Conservation (phyloP, 208 protist species). For the Trypanosomatidae sp. region DNA sequence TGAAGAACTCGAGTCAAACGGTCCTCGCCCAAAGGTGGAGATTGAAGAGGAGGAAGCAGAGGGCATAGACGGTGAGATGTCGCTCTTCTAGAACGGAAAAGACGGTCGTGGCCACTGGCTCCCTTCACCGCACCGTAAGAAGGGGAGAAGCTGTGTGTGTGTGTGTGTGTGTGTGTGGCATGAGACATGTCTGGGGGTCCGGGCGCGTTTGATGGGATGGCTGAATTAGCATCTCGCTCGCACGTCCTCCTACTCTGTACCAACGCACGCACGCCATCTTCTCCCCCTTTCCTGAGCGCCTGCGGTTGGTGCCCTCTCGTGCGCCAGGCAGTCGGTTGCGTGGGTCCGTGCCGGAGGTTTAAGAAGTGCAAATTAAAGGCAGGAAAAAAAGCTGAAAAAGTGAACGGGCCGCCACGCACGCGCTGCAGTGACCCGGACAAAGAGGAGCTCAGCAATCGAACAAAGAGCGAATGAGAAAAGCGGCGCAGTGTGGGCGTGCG, state of each 20-base stretch:
- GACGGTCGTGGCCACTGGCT: not conserved
- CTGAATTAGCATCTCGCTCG: not conserved
- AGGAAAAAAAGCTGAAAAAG: too few relatives aligned
- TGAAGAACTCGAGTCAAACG: slow-evolving; percentile 83
- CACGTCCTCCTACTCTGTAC: not conserved
- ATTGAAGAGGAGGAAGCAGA: slow-evolving; percentile 90
- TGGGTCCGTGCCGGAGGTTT: too few relatives aligned
- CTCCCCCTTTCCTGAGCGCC: not conserved
- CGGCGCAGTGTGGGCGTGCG: not conserved
- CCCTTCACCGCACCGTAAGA: not conserved
- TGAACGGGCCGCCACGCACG: too few relatives aligned
- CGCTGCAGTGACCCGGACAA: too few relatives aligned
- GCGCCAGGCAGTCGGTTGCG: too few relatives aligned
- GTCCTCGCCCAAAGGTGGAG: slow-evolving; percentile 78
- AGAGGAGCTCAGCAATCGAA: not conserved
- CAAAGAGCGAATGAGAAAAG: not conserved
- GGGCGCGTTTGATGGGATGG: not conserved
- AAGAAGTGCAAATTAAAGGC: too few relatives aligned
- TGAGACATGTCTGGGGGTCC: not conserved
- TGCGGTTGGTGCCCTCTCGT: too few relatives aligned
- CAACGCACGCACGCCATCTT: not conserved
- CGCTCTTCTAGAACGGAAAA: slow-evolving; percentile 68
- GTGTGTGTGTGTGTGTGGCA: not conserved
- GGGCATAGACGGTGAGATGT: slow-evolving; percentile 88
- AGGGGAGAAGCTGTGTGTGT: not conserved